Evolutionary conservation across 2,329 filamentous ascomycete genomes (phyloP), one percentile per base, ranked within the genome.

Genomic region (Hypoxylon sp.): DNA sequence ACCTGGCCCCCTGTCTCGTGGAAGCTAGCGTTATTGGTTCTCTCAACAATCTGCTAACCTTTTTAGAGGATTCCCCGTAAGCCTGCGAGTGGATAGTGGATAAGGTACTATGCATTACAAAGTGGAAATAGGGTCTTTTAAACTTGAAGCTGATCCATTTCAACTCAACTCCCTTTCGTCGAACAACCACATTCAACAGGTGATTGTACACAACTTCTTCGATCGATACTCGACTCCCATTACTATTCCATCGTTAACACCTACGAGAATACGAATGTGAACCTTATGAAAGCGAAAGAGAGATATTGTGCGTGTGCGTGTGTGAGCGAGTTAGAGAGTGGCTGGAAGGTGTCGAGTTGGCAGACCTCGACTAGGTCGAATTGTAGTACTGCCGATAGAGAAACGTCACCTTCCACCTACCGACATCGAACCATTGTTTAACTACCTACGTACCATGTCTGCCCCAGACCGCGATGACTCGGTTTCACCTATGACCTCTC

Each of bases 401-500:
- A 40, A 15, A 41, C 36, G 20, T 31, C 36, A 30, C 29, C 9
- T 25, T 20, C 26, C 37, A 16, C 23, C 45, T 12, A 36, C 30
- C 21, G 23, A 12, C 38, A 20, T 29, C 16, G 23, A 34, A 47
- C 12, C 3, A 21, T 20, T 34, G 13, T 16, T 17, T 17, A 7
- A 21, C 34, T n/a, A n/a, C n/a, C n/a, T n/a, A 41, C 31, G 30
- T 51, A 63, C 46, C 36, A 67, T 67, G 64, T 57, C 62, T 30
- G 29, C 52, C 16, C 52, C 47, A 15, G 42, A 60, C 29, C 63
- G 60, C 46, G 66, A 70, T 57, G 68, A 67, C 41, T 70, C 70
- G 8, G 51, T 69, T 30, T 72, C 71, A 29, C 71, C 73, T 15
- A 68, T 64, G 63, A 66, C 69, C 20, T 63, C 68, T 37, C 58